These are phyloP conservation scores for Aspergillus latus DNA, from an alignment of 2,329 filamentous ascomycete species.

Conservation along the genomic window DNA sequence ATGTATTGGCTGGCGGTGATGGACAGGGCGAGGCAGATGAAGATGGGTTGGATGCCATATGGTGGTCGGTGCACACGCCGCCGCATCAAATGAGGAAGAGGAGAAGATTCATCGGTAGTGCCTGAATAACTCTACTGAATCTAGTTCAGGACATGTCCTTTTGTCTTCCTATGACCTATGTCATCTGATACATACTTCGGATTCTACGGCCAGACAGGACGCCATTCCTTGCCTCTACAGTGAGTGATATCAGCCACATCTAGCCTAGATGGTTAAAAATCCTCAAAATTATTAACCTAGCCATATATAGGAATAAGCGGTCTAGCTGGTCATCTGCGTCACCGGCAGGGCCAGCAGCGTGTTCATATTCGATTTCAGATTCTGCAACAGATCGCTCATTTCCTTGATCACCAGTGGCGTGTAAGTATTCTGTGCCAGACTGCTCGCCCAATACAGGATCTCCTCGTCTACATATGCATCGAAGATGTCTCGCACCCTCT, in stretches of 20 bases:
- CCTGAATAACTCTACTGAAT: too few species aligned
- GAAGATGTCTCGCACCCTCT: neutral
- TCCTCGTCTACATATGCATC: neutral
- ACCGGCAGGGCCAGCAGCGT: neutral
- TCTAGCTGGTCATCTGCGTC: neutral
- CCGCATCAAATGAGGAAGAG: neutral
- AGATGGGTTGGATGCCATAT: neutral
- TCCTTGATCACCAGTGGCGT: neutral
- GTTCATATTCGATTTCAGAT: neutral
- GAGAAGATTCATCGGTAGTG: neutral
- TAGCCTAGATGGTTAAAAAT: too few species aligned
- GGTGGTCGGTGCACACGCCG: neutral
- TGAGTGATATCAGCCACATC: too few species aligned
- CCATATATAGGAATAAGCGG: too few species aligned
- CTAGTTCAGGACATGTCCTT: too few species aligned
- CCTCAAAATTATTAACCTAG: too few species aligned
- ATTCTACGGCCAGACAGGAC: too few species aligned
- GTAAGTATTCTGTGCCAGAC: neutral
- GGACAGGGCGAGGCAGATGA: neutral
- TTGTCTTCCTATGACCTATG: too few species aligned
- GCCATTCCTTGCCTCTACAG: too few species aligned
- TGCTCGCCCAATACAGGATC: neutral
- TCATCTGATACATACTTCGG: too few species aligned
- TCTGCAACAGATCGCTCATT: neutral
- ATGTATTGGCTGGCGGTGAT: neutral